A percentile compares a stretch with the other conserved stretches of the same genome.
These are phyloP conservation scores for Sesbania bispinosa DNA, from an alignment of 306 rosid genomes.

Conservation along the genomic window DNA sequence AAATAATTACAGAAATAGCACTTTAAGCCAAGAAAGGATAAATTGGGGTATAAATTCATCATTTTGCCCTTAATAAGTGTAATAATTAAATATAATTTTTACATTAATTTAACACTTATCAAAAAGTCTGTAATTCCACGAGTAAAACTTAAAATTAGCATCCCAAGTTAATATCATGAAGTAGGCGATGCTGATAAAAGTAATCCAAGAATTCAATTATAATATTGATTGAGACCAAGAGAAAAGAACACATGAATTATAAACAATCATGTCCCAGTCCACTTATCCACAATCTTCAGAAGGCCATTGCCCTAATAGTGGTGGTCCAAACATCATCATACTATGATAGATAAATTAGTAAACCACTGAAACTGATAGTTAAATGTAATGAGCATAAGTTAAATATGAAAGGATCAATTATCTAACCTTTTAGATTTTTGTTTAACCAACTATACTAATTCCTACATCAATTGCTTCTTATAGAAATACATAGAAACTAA, in stretches of 20 bases:
- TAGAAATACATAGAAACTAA: neutral
- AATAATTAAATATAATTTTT: no score
- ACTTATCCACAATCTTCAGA: neutral
- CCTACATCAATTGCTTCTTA: neutral
- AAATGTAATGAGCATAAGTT: slow-evolving; percentile 4
- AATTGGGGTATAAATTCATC: no score
- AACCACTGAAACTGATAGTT: neutral
- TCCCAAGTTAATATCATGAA: neutral
- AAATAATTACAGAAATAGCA: no score
- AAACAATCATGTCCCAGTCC: neutral
- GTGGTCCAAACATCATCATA: neutral
- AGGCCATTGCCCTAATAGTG: neutral
- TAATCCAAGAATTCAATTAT: no score
- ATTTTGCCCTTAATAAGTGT: no score
- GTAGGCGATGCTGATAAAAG: neutral
- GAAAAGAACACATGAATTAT: neutral
- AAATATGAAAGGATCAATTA: neutral
- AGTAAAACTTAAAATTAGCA: neutral
- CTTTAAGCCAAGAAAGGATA: no score
- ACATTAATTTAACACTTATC: no score
- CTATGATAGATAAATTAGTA: slow-evolving; percentile 6
- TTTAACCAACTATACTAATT: neutral
- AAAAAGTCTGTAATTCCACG: slow-evolving; percentile 25
- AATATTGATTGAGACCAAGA: neutral
- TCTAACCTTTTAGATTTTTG: neutral